phyloP scores from a whole-genome alignment of 2,329 filamentous ascomycete genomes.

The Fusarium oxysporum region DNA sequence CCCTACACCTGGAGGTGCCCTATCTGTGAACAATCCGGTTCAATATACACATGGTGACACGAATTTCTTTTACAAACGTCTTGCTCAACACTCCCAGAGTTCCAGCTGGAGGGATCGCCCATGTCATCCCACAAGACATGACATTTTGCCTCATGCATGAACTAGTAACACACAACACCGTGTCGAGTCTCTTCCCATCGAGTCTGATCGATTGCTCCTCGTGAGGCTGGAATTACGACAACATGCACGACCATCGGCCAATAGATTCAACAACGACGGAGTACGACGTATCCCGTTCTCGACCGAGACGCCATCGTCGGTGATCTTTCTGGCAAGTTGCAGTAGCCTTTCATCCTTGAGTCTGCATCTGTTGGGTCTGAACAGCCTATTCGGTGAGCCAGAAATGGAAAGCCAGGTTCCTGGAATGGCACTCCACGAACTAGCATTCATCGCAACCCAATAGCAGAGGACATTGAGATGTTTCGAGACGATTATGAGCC shows the following conservation, averaged over 20 bases:
- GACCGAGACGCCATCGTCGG: constrained; percentile 11
- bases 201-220: constrained; percentile 3
- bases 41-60: constrained; percentile 13
- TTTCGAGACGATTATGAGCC: background rate
- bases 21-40: background rate
- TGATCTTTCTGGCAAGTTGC: constrained; percentile 31
- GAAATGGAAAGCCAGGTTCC: constrained; percentile 11
- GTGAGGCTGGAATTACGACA: constrained; percentile 8
- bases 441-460: background rate
- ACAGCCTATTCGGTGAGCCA: constrained; percentile 16
- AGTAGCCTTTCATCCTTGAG: constrained; percentile 12
- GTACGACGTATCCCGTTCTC: constrained; percentile 5
- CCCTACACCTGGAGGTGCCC: background rate
- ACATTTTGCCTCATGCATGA: constrained; percentile 28
- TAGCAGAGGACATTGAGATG: background rate
- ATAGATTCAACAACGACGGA: background rate
- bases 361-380: constrained; percentile 2
- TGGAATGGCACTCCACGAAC: background rate
- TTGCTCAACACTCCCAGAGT: background rate
- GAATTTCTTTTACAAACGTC: constrained; percentile 2
- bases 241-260: background rate
- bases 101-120: constrained; percentile 3
- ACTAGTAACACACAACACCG: constrained; percentile 13
- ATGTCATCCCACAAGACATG: constrained; percentile 10
- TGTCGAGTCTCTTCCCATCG: background rate